Conservation (phyloP, 768 basidiomycete genomes). For the Leucocoprinus sp. region DNA sequence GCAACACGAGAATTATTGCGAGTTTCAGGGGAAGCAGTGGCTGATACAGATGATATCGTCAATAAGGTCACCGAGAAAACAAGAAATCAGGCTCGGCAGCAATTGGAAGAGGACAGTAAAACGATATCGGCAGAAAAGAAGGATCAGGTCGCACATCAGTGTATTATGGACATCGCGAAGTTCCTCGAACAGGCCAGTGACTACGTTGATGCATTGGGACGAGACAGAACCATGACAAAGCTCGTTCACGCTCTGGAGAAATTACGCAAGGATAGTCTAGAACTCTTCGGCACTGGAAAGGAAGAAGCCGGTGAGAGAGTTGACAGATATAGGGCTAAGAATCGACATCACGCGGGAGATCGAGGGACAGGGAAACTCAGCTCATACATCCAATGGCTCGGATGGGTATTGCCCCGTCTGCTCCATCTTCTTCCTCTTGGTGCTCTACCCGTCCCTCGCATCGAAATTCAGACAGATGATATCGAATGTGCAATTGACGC, state of each 20-base stretch:
- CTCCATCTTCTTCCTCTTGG: slow-evolving; percentile 20
- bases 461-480: slow-evolving; percentile 28
- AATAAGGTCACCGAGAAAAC: not conserved
- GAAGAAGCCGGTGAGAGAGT: slow-evolving; percentile 2
- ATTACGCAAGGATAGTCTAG: slow-evolving; percentile 7
- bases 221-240: slow-evolving; percentile 19
- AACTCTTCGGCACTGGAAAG: not conserved
- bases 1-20: slow-evolving; percentile 17
- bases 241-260: slow-evolving; percentile 15
- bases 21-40: slow-evolving; percentile 16
- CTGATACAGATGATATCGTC: slow-evolving; percentile 10
- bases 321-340: slow-evolving; percentile 4
- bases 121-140: slow-evolving; percentile 2
- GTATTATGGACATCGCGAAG: slow-evolving; percentile 10
- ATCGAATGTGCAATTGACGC: slow-evolving; percentile 25
- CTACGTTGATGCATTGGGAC: slow-evolving; percentile 16
- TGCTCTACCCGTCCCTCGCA: slow-evolving; percentile 27
- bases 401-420: slow-evolving; percentile 27
- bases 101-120: not conserved
- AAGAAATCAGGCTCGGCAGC: slow-evolving; percentile 7
- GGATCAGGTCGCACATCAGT: slow-evolving; percentile 8
- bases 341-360: not conserved
- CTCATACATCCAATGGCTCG: slow-evolving; percentile 19
- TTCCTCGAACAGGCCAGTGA: slow-evolving; percentile 16
- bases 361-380: slow-evolving; percentile 14